Base-by-base conservation (phyloP, 2,329 filamentous ascomycete genomes). In the Cercospora sesami region DNA sequence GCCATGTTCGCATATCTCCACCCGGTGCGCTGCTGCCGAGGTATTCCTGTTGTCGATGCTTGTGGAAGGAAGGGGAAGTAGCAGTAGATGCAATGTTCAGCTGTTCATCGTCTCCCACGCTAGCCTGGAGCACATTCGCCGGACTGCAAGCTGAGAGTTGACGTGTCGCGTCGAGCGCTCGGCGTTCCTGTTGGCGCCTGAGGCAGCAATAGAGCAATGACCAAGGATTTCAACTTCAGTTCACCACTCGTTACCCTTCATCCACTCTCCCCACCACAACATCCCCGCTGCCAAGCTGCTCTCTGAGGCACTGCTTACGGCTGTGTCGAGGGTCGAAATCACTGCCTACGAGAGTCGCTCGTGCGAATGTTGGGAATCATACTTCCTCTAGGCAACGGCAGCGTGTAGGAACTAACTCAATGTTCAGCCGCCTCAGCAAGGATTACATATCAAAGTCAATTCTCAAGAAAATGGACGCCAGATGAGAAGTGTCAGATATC, bases 1-100 rank as follows among this genome's bases (percentile, higher is more conserved):
- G 48, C 75, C 76, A 77, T 72, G 72, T 72, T 69, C 70, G 70
- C 76, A 78, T 33, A 23, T 74, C 42, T 68, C 60, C 36, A 36
- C 10, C 10, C 30, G 30, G 8, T 10, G 28, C 55, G 28, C 28
- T 33, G 55, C 28, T 30, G 26, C 55, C 30, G 26, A 30, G 55
- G 12, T 10, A 16, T 36, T 9, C 28, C 55, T 21, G 28, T 59
- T 30, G 55, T n/a, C 31, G 55, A 36, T 31, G 30, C 16, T 59
- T 7, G 28, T 31, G 55, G 30, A 36, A 21, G 55, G n/a, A n/a
- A n/a, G 6, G n/a, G 55, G 18, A 33, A 36, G 55, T 28, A 59
- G n/a, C 30, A 14, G 28, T 36, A 36, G 55, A 36, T 59, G n/a
- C 55, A 59, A 57, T 21, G 18, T 28, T 58, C 26, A 31, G 48